phyloP scores from a whole-genome alignment of 305 asterid genomes.

The Caryopteris hybrid region DNA sequence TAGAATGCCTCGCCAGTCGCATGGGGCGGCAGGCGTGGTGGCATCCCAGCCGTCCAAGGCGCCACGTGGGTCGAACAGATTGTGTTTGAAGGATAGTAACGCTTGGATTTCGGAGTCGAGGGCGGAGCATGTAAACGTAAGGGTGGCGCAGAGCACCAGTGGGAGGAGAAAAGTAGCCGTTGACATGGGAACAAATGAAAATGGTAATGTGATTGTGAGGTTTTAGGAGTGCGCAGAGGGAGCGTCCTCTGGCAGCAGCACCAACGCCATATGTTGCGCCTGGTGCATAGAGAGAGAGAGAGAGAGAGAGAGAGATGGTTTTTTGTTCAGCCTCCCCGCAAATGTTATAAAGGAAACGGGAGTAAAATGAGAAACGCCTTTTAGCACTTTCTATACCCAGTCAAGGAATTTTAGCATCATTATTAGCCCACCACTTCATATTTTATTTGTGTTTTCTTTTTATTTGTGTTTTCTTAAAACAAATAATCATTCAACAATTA shows the following conservation, averaged over 20 bases:
- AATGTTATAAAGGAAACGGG: neutral
- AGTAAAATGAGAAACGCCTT: slow-evolving; percentile 19
- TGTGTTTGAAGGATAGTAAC: slow-evolving; percentile 39
- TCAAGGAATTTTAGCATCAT: slow-evolving; percentile 24
- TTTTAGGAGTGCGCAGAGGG: slow-evolving; percentile 24
- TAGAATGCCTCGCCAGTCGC: slow-evolving; percentile 80
- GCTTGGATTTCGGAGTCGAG: slow-evolving; percentile 42
- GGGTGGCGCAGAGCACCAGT: slow-evolving; percentile 23
- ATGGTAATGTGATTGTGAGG: neutral
- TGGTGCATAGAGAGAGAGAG: neutral
- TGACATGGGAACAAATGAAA: slow-evolving; percentile 38
- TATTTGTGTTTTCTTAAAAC: neutral
- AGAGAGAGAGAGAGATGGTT: neutral
- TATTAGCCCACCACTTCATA: slow-evolving; percentile 31
- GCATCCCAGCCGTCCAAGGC: slow-evolving; percentile 59
- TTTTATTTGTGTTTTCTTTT: neutral
- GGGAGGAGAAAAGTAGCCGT: slow-evolving; percentile 38
- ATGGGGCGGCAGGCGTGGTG: slow-evolving; percentile 60
- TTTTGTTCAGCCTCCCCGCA: neutral
- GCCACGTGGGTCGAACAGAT: slow-evolving; percentile 63
- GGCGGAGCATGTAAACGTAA: slow-evolving; percentile 31
- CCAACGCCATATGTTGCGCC: slow-evolving; percentile 35
- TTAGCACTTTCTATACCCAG: slow-evolving; percentile 14
- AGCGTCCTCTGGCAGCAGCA: slow-evolving; percentile 31
- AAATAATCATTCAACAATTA: too few species aligned